A percentile compares a stretch with the other conserved stretches of the same genome.
Evolutionary conservation across 495 filamentous ascomycete species (phyloP).

Genomic region (Penicillium simplicissimum): DNA sequence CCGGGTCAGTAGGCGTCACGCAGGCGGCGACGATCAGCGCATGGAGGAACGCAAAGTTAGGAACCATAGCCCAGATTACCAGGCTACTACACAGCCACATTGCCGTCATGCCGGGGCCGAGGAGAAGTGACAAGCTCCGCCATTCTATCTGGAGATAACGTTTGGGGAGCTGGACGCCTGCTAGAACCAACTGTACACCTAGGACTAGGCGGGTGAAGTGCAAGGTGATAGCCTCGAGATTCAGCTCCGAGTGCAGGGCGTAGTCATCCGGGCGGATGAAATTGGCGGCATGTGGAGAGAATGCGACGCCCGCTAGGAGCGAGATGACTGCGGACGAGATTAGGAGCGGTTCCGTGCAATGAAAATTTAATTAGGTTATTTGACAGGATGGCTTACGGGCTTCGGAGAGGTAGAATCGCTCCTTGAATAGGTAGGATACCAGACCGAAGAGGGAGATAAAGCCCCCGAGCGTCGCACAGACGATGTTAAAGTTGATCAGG

Average conservation of each 20-base stretch:
- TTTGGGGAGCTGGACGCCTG: slow-evolving; percentile 88
- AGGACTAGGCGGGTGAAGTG: slow-evolving; percentile 87
- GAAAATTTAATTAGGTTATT: background rate
- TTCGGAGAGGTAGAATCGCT: slow-evolving; percentile 89
- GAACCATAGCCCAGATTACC: slow-evolving; percentile 77
- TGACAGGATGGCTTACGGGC: slow-evolving; percentile 60
- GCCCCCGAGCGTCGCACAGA: slow-evolving; percentile 77
- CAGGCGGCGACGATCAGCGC: slow-evolving; percentile 79
- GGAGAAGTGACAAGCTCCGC: slow-evolving; percentile 70
- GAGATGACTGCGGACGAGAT: slow-evolving; percentile 66
- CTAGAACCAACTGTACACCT: slow-evolving; percentile 86
- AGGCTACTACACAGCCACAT: slow-evolving; percentile 89
- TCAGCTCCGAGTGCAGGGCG: slow-evolving; percentile 59
- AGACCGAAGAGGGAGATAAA: slow-evolving; percentile 88
- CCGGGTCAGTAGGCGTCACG: slow-evolving; percentile 89
- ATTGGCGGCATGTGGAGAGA: slow-evolving; percentile 77
- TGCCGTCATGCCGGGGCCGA: slow-evolving; percentile 81
- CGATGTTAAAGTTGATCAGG: slow-evolving; percentile 85
- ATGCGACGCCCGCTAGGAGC: slow-evolving; percentile 71
- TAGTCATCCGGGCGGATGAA: slow-evolving; percentile 77
- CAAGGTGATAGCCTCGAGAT: slow-evolving; percentile 67
- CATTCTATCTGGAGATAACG: slow-evolving; percentile 81
- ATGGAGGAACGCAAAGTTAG: slow-evolving; percentile 70
- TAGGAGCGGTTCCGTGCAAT: background rate
- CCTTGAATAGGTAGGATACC: slow-evolving; percentile 86